Evolutionary conservation across 306 rosid species (phyloP).

Genomic region (Lupinus albus): DNA sequence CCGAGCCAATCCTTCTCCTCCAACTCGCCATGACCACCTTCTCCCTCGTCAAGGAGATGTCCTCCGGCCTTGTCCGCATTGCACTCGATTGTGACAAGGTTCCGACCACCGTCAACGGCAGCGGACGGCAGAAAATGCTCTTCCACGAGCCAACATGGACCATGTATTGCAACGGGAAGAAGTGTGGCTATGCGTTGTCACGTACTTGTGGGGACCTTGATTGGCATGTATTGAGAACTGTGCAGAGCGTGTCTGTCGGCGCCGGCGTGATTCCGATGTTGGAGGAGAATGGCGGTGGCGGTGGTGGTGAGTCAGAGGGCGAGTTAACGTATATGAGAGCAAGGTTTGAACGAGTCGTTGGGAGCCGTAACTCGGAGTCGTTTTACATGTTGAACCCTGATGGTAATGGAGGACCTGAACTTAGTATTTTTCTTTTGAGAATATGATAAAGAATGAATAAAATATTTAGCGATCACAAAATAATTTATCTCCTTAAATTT

Average conservation of each 20-base stretch:
- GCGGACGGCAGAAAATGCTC: slow-evolving; percentile 45
- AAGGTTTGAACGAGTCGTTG: slow-evolving; percentile 87
- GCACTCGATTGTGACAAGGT: slow-evolving; percentile 72
- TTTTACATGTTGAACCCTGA: slow-evolving; percentile 96
- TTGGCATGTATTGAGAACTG: slow-evolving; percentile 65
- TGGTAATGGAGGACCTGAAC: slow-evolving; percentile 89
- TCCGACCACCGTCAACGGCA: slow-evolving; percentile 3
- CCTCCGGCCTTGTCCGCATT: slow-evolving; percentile 86
- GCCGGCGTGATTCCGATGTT: slow-evolving; percentile 86
- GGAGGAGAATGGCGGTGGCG: slow-evolving; percentile 46
- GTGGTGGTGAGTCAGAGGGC: slow-evolving; percentile 56
- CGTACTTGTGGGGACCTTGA: slow-evolving; percentile 75
- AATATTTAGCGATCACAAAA: too few species aligned
- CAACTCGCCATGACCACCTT: slow-evolving; percentile 85
- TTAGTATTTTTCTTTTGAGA: slow-evolving; percentile 82
- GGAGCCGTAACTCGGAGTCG: slow-evolving; percentile 96
- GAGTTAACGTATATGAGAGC: slow-evolving; percentile 97
- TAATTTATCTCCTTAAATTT: too few species aligned
- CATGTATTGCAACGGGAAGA: slow-evolving; percentile 87
- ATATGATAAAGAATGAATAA: slow-evolving; percentile 46
- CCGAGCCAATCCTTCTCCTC: slow-evolving; percentile 67
- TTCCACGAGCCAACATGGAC: slow-evolving; percentile 78
- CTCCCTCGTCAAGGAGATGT: slow-evolving; percentile 83
- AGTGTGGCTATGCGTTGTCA: slow-evolving; percentile 66
- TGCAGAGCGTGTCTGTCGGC: slow-evolving; percentile 81